Percentiles rank a stretch among this genome's conserved stretches.
phyloP scores from a whole-genome alignment of 2,329 filamentous ascomycete genomes.

The Colletotrichum limetticola region DNA sequence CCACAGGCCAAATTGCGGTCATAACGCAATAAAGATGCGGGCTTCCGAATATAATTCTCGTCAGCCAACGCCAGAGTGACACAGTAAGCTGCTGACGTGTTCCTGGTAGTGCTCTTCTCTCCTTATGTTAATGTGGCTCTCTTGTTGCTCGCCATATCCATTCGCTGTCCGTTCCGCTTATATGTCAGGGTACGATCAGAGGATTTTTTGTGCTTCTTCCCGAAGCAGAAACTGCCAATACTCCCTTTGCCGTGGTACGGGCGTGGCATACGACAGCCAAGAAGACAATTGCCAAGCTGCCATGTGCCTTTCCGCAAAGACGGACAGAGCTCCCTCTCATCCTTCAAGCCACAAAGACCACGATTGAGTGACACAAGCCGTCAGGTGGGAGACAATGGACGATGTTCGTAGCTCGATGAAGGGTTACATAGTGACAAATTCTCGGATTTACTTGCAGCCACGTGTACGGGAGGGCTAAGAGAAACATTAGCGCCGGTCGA shows the following conservation, averaged over 20 bases:
- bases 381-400: background rate
- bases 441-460: conserved; percentile 28
- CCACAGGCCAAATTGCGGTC: background rate
- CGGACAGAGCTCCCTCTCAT: conserved; percentile 1
- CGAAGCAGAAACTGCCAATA: background rate
- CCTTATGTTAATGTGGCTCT: background rate
- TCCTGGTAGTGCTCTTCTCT: background rate
- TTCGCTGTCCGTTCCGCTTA: background rate
- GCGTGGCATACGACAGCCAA: conserved; percentile 24
- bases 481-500: conserved; percentile 30
- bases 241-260: background rate
- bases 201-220: background rate
- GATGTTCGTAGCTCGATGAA: background rate
- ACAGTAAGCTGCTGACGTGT: background rate
- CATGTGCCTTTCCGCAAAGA: conserved; percentile 31
- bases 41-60: background rate
- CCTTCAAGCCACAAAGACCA: conserved; percentile 12
- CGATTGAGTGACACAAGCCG: conserved; percentile 11
- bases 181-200: too few relatives aligned
- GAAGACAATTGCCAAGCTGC: conserved; percentile 16
- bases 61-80: background rate
- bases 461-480: conserved; percentile 27
- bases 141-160: background rate
- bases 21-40: background rate
- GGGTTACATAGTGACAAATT: background rate